phyloP scores from a whole-genome alignment of 2,329 filamentous ascomycete genomes.

The Keithomyces neogunnii region DNA sequence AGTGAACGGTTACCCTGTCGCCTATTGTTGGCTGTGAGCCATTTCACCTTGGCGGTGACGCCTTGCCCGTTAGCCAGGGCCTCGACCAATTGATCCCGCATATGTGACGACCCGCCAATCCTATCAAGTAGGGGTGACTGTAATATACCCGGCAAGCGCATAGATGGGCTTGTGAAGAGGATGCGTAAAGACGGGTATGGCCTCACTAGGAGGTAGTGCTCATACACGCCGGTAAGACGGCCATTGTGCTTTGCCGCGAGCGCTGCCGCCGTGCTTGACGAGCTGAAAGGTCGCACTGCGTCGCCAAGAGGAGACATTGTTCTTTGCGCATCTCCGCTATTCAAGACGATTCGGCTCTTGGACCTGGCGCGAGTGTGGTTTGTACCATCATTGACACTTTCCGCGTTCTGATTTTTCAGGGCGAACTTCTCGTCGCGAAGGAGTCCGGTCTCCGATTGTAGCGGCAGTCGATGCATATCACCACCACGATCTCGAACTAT shows the following conservation, averaged over 20 bases:
- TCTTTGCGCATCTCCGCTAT: conserved; percentile 5
- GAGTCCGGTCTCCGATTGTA: conserved; percentile 3
- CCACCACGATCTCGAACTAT: conserved; percentile 55
- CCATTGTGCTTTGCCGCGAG: conserved; percentile 12
- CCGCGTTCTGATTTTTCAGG: neutral
- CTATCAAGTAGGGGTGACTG: conserved; percentile 49
- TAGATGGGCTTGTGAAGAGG: conserved; percentile 59
- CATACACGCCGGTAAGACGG: conserved; percentile 27
- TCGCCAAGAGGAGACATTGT: neutral
- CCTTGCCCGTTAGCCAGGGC: conserved; percentile 61
- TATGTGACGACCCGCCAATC: conserved; percentile 39
- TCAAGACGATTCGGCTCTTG: conserved; percentile 11
- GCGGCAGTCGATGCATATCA: conserved; percentile 43
- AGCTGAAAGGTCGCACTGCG: neutral
- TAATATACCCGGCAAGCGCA: conserved; percentile 59
- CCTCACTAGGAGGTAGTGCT: conserved; percentile 55
- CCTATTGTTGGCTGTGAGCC: conserved; percentile 8
- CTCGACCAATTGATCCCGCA: conserved; percentile 39
- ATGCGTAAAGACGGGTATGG: conserved; percentile 59
- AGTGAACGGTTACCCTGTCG: neutral
- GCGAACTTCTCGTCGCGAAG: conserved; percentile 4
- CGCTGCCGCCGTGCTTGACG: neutral
- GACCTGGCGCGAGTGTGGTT: conserved; percentile 2
- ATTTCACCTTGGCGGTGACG: conserved; percentile 60
- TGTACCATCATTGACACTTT: neutral